A percentile compares a stretch with the other conserved stretches of the same genome.
phyloP scores from a whole-genome alignment of 179 eudicot species.

The Camellia oleifera region DNA sequence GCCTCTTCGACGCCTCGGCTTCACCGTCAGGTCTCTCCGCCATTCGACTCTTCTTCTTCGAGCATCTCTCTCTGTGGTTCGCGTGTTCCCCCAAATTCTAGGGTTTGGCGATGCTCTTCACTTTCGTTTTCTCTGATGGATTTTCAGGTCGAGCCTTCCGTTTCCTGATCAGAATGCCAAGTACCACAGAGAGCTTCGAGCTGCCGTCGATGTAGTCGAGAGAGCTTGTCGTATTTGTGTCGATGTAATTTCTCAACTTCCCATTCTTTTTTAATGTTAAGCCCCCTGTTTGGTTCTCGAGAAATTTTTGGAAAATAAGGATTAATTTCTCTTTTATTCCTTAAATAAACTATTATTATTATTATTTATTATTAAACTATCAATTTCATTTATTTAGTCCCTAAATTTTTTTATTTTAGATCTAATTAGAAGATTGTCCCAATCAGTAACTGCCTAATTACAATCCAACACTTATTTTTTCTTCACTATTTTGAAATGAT shows the following conservation, averaged over 20 bases:
- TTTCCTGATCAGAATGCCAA: constrained; percentile 55
- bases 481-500: too few relatives aligned
- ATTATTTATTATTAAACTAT: too few relatives aligned
- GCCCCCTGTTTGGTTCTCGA: neutral
- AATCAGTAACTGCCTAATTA: too few relatives aligned
- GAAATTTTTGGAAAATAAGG: constrained; percentile 1
- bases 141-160: constrained; percentile 58
- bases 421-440: too few relatives aligned
- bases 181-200: constrained; percentile 66
- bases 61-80: neutral
- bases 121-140: neutral
- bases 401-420: too few relatives aligned
- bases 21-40: constrained; percentile 26
- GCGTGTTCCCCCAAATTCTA: constrained; percentile 5
- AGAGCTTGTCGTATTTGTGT: constrained; percentile 82
- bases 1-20: constrained; percentile 21
- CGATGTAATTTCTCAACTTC: constrained; percentile 39
- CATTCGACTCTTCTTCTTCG: neutral
- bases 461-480: too few relatives aligned
- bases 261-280: neutral
- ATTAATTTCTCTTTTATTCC: too few relatives aligned
- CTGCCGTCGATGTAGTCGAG: constrained; percentile 74
- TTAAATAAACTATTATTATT: too few relatives aligned
- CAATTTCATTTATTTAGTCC: too few relatives aligned
- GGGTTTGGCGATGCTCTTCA: constrained; percentile 8